Evolutionary conservation across 306 rosid species (phyloP).

Genomic region (Ziziphus jujuba): DNA sequence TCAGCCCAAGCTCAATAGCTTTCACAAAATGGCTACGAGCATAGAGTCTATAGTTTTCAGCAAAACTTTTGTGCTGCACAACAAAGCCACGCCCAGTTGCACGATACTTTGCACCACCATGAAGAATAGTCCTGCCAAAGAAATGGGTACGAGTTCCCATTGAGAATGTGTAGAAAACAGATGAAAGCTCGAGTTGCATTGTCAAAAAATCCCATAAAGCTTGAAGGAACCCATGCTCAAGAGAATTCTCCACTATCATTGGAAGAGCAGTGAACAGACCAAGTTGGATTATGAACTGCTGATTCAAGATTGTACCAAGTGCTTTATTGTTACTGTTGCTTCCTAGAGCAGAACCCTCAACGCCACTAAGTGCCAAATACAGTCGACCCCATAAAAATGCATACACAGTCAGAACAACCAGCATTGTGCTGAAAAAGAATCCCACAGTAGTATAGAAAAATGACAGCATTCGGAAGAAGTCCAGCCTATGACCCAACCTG

Average conservation of each 20-base stretch:
- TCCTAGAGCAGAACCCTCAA: constrained; percentile 55
- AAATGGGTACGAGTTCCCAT: constrained; percentile 82
- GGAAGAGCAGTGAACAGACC: constrained; percentile 89
- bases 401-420: constrained; percentile 72
- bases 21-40: constrained; percentile 93
- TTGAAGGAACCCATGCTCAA: constrained; percentile 77
- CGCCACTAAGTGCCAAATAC: constrained; percentile 77
- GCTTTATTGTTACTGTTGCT: constrained; percentile 44
- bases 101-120: constrained; percentile 89
- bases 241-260: constrained; percentile 83
- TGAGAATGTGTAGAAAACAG: constrained; percentile 83
- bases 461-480: constrained; percentile 82
- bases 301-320: constrained; percentile 61
- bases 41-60: constrained; percentile 83
- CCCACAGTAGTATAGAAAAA: constrained; percentile 86
- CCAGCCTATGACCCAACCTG: constrained; percentile 82
- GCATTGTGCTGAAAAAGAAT: constrained; percentile 76
- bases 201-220: constrained; percentile 83
- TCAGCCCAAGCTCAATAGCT: constrained; percentile 81
- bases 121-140: constrained; percentile 82
- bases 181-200: constrained; percentile 90
- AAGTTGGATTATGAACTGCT: constrained; percentile 76
- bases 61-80: constrained; percentile 82
- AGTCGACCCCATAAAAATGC: constrained; percentile 83
- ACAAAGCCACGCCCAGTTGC: constrained; percentile 96